These are phyloP conservation scores for Ophiostoma sp. DNA, from an alignment of 2,329 filamentous ascomycete species.

Conservation along the genomic window DNA sequence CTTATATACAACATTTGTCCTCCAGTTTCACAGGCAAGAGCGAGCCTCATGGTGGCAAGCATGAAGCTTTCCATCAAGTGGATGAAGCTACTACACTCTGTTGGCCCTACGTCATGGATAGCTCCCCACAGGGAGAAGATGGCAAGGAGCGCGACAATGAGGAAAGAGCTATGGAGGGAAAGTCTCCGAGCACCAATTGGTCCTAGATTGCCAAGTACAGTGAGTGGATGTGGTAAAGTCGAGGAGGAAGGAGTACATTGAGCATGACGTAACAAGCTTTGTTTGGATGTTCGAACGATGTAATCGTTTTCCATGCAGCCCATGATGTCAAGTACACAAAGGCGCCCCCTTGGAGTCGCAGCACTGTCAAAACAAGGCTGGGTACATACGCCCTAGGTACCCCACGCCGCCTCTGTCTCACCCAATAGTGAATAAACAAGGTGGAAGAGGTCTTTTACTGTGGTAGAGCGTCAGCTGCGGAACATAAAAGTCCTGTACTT, in stretches of 20 bases:
- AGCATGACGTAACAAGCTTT: conserved; percentile 3
- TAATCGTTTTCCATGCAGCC: background rate
- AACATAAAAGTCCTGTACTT: background rate
- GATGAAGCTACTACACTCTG: background rate
- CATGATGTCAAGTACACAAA: conserved; percentile 5
- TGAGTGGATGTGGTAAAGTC: background rate
- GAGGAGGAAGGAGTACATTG: background rate
- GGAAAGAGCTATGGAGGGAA: conserved; percentile 15
- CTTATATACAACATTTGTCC: conserved; percentile 22
- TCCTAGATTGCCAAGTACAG: background rate
- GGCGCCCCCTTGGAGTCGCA: background rate
- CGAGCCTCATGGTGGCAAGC: background rate
- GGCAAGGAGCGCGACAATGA: background rate
- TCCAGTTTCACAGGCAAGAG: background rate
- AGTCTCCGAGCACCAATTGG: background rate
- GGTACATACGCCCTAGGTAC: background rate
- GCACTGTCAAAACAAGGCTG: conserved; percentile 1
- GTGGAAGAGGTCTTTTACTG: background rate
- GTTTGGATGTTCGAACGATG: background rate
- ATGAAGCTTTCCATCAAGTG: background rate
- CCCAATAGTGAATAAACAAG: background rate
- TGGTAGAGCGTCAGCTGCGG: background rate
- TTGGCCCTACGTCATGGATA: conserved; percentile 8
- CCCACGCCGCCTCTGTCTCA: background rate
- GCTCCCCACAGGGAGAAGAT: background rate